These are phyloP conservation scores for Aleurites moluccanus DNA, from an alignment of 441 rosid species.

Conservation along the genomic window DNA sequence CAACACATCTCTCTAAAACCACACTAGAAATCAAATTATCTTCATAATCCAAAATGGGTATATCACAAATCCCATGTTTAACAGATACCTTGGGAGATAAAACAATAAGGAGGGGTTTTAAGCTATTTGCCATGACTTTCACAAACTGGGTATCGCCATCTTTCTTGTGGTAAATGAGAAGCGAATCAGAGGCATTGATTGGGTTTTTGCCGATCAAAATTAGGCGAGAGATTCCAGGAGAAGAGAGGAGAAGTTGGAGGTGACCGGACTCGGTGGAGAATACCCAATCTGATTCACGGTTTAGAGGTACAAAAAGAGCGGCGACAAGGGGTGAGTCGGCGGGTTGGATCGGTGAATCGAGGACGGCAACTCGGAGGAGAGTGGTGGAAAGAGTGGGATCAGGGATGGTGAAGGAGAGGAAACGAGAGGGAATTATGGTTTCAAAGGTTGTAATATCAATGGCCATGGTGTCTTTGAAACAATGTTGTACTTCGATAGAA, in stretches of 20 bases:
- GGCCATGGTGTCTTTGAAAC: constrained; percentile 21
- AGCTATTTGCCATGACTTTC: constrained; percentile 7
- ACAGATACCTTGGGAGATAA: constrained; percentile 45
- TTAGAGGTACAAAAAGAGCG: constrained; percentile 61
- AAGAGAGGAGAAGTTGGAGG: constrained; percentile 63
- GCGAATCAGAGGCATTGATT: constrained; percentile 16
- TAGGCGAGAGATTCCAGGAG: constrained; percentile 52
- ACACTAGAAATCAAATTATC: constrained; percentile 53
- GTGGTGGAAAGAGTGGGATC: constrained; percentile 22
- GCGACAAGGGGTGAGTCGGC: constrained; percentile 44
- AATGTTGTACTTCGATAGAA: neutral
- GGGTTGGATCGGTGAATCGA: constrained; percentile 60
- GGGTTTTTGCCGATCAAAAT: constrained; percentile 49
- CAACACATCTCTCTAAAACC: constrained; percentile 50
- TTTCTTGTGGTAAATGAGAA: constrained; percentile 24
- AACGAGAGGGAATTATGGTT: constrained; percentile 56
- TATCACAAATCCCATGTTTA: constrained; percentile 30
- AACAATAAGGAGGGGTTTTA: constrained; percentile 49
- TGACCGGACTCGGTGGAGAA: constrained; percentile 86
- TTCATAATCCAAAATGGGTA: constrained; percentile 60
- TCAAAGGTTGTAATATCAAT: constrained; percentile 43
- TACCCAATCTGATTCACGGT: constrained; percentile 75
- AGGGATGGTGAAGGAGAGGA: constrained; percentile 70
- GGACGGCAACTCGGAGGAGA: constrained; percentile 68
- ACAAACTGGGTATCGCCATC: constrained; percentile 8